These are phyloP conservation scores for Capsicum baccatum DNA, from an alignment of 257 asterid genomes.

Conservation along the genomic window DNA sequence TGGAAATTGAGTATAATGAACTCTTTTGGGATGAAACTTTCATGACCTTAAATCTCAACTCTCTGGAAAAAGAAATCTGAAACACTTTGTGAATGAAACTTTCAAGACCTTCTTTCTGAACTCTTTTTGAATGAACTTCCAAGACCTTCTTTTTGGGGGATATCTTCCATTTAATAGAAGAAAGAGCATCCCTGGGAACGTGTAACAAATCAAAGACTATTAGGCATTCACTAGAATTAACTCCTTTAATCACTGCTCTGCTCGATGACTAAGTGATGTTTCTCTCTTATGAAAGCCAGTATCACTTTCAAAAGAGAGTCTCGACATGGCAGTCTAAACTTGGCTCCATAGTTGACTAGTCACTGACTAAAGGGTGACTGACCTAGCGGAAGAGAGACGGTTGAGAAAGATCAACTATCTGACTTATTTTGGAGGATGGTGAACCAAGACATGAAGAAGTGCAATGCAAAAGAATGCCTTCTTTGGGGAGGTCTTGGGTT, in stretches of 20 bases:
- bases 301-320: background rate
- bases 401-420: background rate
- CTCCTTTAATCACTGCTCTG: background rate
- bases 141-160: background rate
- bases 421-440: background rate
- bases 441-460: conserved; percentile 3
- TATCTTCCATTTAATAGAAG: background rate
- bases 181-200: background rate
- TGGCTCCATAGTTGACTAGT: background rate
- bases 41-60: too few relatives aligned
- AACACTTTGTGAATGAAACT: background rate
- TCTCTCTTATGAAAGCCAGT: background rate
- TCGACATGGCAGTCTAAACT: background rate
- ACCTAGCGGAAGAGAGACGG: background rate
- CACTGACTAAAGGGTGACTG: background rate
- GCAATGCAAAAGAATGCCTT: background rate
- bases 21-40: too few relatives aligned
- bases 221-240: background rate
- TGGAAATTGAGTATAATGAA: background rate
- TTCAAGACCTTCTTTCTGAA: background rate
- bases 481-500: background rate
- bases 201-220: background rate
- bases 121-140: background rate
- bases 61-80: background rate
- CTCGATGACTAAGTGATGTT: background rate